Base-by-base conservation (phyloP, 768 basidiomycete species). In the Brasilioporus rufonigricans region DNA sequence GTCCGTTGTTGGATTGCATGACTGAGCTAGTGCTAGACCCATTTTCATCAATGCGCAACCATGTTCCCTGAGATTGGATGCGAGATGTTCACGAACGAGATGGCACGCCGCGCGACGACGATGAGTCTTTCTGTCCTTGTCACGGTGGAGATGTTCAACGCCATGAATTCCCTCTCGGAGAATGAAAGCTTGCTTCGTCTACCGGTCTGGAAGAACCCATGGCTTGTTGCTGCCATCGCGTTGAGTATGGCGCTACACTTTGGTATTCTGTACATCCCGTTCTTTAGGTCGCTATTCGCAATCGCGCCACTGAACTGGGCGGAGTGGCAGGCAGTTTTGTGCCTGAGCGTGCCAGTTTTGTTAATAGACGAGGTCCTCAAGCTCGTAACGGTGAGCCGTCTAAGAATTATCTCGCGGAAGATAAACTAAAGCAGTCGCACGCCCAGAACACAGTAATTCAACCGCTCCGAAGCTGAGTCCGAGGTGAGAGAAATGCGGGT, bases 161-260 rank as follows among this genome's bases (percentile, higher is more conserved):
- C 92, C 33, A 93, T 94, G 89, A 98, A 98, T 74, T 98, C 95
- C 53, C 78, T 99, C 23, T 96, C 93, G 19, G 96, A 99, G 75
- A 98, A 97, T 72, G 96, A 98, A 76, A 92, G 90, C 57, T 73
- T 99, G 56, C 74, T 99, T 48, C 80, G 81, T 31, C 76, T 99
- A 41, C 96, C 96, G 3, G 71, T 97, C 23, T 99, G 96, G 96
- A 88, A 86, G 73, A 99, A 99, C 71, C 85, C 84, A 54, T 98
- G 87, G 80, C 85, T 98, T 18, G 91, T 96, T 38, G 92, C 72
- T 18, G 93, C 93, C 29, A 91, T 98, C 65, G 70, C 86, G 16
- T 74, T 99, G 50, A 95, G 92, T 70, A 98, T 98, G 95, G 84
- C 74, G 2, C 76, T 98, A 27, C 96, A 98, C 71, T 83, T 97